Base-by-base conservation (phyloP, 345 rosid genomes). In the Eucalyptus marginata region DNA sequence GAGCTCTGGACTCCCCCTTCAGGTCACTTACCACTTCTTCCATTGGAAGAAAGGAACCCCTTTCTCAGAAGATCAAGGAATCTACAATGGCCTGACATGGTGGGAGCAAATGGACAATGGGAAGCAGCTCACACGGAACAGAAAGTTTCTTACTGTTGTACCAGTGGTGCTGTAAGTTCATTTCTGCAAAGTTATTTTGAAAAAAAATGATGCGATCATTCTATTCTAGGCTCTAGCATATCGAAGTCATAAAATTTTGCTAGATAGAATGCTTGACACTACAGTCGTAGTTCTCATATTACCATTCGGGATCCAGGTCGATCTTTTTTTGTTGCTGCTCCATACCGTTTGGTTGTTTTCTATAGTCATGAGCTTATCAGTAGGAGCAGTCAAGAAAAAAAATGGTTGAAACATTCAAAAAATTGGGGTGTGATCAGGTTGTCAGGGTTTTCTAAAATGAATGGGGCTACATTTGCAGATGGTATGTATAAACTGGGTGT, bases 31-130 rank as follows among this genome's bases (percentile, higher is more conserved):
- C 91, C 99, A 97, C 90, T 96, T 93, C 94, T 98, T 98, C 89
- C 99, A 98, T 93, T 98, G 99, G 99, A 96, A 95, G 97, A 97
- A 98, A 91, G 99, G 99, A 90, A 98, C 99, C 10, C 99, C 99
- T 8, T 98, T 98, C 91, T 95, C 95, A 29, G 99, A 98, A 31
- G 99, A 98, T 89, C 99, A 98, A 90, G 99, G 99, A n/a, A 97
- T 98, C 91, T 97, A 98, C 92, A 98, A 98, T 89, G 76, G 95
- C 86, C 90, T 98, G 91, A 98, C 99, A 87, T 98, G 99, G 99
- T 97, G 99, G 99, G 99, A 98, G 90, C 99, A 98, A 93, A 94
- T 98, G 56, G 99, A 98, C 91, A 97, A 87, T 44, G 99, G 99
- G 86, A 95, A 98, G 93, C 99, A 98, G 92, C 99, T 98, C 86